Percentiles rank a stretch among this genome's conserved stretches.
Conservation (phyloP, 2,329 filamentous ascomycete species). For the Aspergillus ibericus region DNA sequence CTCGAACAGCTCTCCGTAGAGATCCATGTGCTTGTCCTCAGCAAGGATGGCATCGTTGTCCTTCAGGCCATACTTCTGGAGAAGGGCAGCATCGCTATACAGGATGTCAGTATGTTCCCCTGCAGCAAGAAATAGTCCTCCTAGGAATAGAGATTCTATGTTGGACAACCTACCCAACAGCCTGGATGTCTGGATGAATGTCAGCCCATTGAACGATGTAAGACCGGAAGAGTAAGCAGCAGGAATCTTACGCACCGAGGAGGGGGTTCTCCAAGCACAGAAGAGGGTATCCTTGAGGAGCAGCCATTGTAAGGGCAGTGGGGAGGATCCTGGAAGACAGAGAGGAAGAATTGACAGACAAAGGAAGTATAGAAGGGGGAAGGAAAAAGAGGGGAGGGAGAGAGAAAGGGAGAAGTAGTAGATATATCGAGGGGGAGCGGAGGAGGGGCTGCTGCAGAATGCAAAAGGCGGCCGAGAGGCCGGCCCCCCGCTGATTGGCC, state of each 20-base stretch:
- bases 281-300: constrained; percentile 78
- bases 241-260: constrained; percentile 60
- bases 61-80: constrained; percentile 92
- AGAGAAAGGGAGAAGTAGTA: background rate
- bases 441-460: constrained; percentile 28
- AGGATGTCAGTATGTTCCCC: constrained; percentile 6
- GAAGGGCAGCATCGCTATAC: constrained; percentile 72
- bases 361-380: background rate
- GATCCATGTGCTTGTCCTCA: constrained; percentile 80
- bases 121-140: background rate
- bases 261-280: constrained; percentile 97
- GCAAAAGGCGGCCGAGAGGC: constrained; percentile 2
- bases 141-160: background rate
- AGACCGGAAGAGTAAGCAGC: background rate
- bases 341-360: constrained; percentile 10
- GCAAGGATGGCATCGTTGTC: constrained; percentile 97
- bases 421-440: constrained; percentile 9
- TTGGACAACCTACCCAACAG: constrained; percentile 56
- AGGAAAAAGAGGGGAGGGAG: constrained; percentile 6
- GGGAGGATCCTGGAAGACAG: background rate
- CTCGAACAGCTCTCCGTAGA: constrained; percentile 86
- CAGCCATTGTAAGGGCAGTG: constrained; percentile 61
- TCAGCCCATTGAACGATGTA: constrained; percentile 19
- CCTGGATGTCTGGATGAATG: constrained; percentile 75
- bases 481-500: constrained; percentile 16